A percentile compares a stretch with the other conserved stretches of the same genome.
Evolutionary conservation across 768 basidiomycete genomes (phyloP).

Genomic region (Mycena vulgaris): DNA sequence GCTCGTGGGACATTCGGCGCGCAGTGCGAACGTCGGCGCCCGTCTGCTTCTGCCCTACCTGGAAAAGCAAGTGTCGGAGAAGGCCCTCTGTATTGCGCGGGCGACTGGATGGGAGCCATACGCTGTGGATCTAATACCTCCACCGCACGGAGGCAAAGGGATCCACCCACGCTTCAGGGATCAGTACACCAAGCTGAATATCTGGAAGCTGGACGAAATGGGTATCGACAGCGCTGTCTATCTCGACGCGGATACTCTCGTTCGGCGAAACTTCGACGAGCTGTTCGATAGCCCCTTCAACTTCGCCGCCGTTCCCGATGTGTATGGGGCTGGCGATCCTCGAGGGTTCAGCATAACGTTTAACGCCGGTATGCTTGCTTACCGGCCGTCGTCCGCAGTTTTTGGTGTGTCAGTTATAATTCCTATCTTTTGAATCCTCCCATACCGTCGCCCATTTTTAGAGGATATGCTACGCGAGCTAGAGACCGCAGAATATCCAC

Average conservation of each 20-base stretch:
- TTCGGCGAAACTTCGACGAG: slow-evolving; percentile 50
- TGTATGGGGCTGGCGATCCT: slow-evolving; percentile 40
- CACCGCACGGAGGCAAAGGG: no score
- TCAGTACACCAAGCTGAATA: slow-evolving; percentile 54
- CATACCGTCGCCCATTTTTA: neutral
- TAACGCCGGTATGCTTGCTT: slow-evolving; percentile 55
- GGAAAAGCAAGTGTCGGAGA: no score
- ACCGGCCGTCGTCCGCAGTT: slow-evolving; percentile 49
- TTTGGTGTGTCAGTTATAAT: slow-evolving; percentile 27
- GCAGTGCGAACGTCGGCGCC: slow-evolving; percentile 44
- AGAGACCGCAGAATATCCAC: slow-evolving; percentile 55
- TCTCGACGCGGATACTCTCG: slow-evolving; percentile 53
- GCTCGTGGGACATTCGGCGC: slow-evolving; percentile 49
- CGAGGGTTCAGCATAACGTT: slow-evolving; percentile 47
- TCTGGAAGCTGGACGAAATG: slow-evolving; percentile 55
- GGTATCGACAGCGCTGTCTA: slow-evolving; percentile 50
- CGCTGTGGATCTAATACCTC: no score
- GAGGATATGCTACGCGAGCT: slow-evolving; percentile 52
- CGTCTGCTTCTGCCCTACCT: slow-evolving; percentile 51
- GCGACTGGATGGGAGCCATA: no score
- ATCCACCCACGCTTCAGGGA: slow-evolving; percentile 49
- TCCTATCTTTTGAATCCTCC: neutral
- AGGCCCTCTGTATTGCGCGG: no score
- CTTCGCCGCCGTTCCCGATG: slow-evolving; percentile 53
- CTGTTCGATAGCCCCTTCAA: no score